Conservation (phyloP, 2,329 filamentous ascomycete genomes). For the Colletotrichum lini region DNA sequence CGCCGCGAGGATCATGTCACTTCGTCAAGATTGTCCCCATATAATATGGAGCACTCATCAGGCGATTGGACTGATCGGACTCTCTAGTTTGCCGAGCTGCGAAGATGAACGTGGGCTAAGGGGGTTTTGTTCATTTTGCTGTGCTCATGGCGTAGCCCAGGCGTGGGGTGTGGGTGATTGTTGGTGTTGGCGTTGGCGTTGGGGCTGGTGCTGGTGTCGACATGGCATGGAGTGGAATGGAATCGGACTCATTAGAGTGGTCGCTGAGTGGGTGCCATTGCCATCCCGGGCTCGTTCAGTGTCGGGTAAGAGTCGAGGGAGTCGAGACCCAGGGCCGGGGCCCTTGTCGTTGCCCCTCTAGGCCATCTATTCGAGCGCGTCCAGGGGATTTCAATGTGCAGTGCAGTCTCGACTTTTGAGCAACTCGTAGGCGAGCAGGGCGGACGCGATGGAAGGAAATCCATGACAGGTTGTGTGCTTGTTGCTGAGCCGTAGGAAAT, state of each 20-base stretch:
- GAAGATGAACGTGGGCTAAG: slow-evolving; percentile 33
- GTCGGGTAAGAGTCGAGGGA: slow-evolving; percentile 15
- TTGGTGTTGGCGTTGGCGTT: slow-evolving; percentile 15
- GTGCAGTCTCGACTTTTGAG: background rate
- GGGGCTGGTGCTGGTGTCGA: slow-evolving; percentile 14
- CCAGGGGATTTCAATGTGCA: background rate
- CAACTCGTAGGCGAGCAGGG: slow-evolving; percentile 12
- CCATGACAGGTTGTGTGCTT: slow-evolving; percentile 13
- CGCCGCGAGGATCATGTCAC: slow-evolving; percentile 20
- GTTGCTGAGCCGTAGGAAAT: slow-evolving; percentile 11
- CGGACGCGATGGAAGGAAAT: slow-evolving; percentile 22
- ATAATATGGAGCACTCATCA: slow-evolving; percentile 35
- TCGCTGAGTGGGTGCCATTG: slow-evolving; percentile 12
- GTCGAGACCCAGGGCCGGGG: slow-evolving; percentile 19
- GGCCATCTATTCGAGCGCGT: slow-evolving; percentile 28
- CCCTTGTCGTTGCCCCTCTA: slow-evolving; percentile 13
- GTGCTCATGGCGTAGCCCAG: slow-evolving; percentile 13
- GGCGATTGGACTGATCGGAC: slow-evolving; percentile 38
- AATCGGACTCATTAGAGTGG: slow-evolving; percentile 13
- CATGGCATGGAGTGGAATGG: slow-evolving; percentile 5
- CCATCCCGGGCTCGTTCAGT: background rate
- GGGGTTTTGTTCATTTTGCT: slow-evolving; percentile 13
- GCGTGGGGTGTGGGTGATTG: slow-evolving; percentile 1
- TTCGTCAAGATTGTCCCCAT: slow-evolving; percentile 28
- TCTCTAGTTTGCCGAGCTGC: slow-evolving; percentile 41